Base-by-base conservation (phyloP, 2,329 filamentous ascomycete species). In the Aspergillus intermedius region DNA sequence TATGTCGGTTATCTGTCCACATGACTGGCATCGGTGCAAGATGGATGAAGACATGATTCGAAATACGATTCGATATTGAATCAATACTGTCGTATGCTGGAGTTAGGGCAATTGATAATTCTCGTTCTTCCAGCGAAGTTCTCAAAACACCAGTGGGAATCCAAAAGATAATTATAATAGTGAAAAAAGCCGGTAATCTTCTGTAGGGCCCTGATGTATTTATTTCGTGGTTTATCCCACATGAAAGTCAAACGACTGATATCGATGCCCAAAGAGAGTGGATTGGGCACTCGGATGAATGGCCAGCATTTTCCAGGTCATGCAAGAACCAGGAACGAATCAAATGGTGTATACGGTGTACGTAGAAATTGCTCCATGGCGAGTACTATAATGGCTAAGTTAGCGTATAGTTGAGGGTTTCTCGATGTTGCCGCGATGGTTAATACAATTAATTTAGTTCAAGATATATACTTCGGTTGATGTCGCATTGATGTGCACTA, bases 21-120 rank as follows among this genome's bases (percentile, higher is more conserved):
- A 73, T 40, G 63, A 65, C 25, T 64, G 62, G 50, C 70, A 72
- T 50, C 65, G 64, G 55, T 71, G 65, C 37, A 68, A 51, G 34
- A 66, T 60, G 9, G 63, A 62, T 13, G 66, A 61, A n/a, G 67
- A 64, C 68, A 71, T 71, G 12, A 19, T 15, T 13, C 9, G 13
- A 21, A 5, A 19, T 30, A 23, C 15, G 6, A 10, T 30, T 15
- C 15, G 34, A 12, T 17, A 17, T 6, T 15, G 34, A n/a, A 17
- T n/a, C 4, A 17, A 35, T 35, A n/a, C n/a, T 17, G 15, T n/a
- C 3, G 15, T n/a, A 35, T 35, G 15, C 8, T 17, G 34, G n/a
- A 9, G 5, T 35, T 35, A n/a, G 13, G 34, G 34, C 13, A 35
- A 17, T 9, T 30, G 25, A 30, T 30, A 4, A 5, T 15, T 17